Evolutionary conservation across 768 basidiomycete species (phyloP).

Genomic region (Sporobolomyces pararoseus): DNA sequence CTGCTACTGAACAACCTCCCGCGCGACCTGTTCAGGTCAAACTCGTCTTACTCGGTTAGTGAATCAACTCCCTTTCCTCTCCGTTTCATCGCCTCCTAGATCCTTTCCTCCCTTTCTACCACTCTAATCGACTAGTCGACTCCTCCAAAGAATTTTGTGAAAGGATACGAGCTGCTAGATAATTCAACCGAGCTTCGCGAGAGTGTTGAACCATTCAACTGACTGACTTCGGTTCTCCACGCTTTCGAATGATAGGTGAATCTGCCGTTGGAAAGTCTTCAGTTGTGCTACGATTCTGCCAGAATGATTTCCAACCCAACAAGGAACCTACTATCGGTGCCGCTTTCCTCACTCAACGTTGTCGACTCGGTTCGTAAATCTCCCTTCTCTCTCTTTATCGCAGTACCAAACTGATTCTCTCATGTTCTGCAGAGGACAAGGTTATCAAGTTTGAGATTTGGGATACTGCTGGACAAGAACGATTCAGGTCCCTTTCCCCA

Average conservation of each 20-base stretch:
- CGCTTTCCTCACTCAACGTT: conserved; percentile 75
- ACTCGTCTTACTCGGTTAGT: conserved; percentile 93
- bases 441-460: conserved; percentile 74
- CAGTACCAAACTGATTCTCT: too few relatives aligned
- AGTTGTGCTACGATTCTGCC: conserved; percentile 92
- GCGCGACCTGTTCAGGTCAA: conserved; percentile 87
- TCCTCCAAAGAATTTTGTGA: too few relatives aligned
- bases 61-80: conserved; percentile 45
- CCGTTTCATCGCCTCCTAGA: conserved; percentile 12
- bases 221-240: not conserved
- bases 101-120: not conserved
- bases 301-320: conserved; percentile 97
- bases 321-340: conserved; percentile 90
- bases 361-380: conserved; percentile 57
- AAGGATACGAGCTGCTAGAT: too few relatives aligned
- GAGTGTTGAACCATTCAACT: not conserved
- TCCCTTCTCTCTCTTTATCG: not conserved
- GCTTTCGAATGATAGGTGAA: conserved; percentile 62
- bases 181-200: too few relatives aligned
- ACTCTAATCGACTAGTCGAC: too few relatives aligned
- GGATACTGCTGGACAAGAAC: conserved; percentile 93
- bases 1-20: conserved; percentile 47
- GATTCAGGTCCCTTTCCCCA: conserved; percentile 80
- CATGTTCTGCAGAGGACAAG: conserved; percentile 73
- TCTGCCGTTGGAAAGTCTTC: conserved; percentile 97